Conservation (phyloP, 768 basidiomycete species). For the Hortiboletus campestris region DNA sequence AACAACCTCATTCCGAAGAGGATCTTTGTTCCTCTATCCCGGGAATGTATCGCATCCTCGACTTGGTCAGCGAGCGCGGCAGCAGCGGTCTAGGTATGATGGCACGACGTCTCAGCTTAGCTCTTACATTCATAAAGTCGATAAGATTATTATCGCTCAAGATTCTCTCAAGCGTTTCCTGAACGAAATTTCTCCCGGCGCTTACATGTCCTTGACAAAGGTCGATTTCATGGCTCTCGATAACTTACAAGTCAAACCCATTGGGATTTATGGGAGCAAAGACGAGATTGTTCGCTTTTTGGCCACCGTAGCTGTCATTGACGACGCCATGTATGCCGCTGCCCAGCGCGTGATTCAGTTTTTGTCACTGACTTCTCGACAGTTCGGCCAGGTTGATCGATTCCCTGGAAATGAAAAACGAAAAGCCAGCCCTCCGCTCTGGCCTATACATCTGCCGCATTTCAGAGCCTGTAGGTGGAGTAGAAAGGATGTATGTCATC, state of each 20-base stretch:
- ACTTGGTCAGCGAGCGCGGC: conserved; percentile 50
- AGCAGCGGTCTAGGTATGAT: conserved; percentile 50
- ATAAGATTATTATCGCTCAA: conserved; percentile 62
- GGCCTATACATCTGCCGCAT: conserved; percentile 49
- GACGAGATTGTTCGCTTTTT: conserved; percentile 49
- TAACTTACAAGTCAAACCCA: conserved; percentile 40
- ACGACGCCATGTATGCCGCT: conserved; percentile 39
- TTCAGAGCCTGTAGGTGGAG: background rate
- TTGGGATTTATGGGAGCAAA: conserved; percentile 59
- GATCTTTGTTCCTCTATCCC: conserved; percentile 34
- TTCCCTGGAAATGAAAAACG: background rate
- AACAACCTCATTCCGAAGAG: conserved; percentile 8
- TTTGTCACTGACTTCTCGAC: background rate
- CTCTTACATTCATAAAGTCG: conserved; percentile 38
- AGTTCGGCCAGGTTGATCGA: conserved; percentile 17
- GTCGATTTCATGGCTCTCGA: conserved; percentile 58
- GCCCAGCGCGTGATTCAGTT: background rate
- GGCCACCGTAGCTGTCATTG: conserved; percentile 35
- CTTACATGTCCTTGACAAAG: conserved; percentile 53
- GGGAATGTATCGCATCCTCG: conserved; percentile 52
- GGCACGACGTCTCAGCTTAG: background rate
- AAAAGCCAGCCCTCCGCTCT: conserved; percentile 39
- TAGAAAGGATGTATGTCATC: conserved; percentile 42
- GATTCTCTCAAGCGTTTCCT: conserved; percentile 47
- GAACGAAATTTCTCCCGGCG: conserved; percentile 47